Percentiles rank a stretch among this genome's conserved stretches.
These are phyloP conservation scores for Cladosporium sp. DNA, from an alignment of 2,329 filamentous ascomycete species.

Conservation along the genomic window DNA sequence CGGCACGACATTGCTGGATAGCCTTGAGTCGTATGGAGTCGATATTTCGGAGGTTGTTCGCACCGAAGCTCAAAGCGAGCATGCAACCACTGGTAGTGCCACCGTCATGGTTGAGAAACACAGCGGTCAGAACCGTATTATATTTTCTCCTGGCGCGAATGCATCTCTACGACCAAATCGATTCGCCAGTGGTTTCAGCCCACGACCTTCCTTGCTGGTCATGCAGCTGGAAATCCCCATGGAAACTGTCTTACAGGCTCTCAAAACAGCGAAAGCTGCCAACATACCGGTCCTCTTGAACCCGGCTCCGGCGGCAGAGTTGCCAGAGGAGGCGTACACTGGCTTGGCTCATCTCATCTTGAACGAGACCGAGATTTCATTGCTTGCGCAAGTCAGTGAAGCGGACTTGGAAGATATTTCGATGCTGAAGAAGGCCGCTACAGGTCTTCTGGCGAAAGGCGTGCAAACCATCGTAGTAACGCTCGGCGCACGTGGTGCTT, in stretches of 20 bases:
- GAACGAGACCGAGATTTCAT: conserved; percentile 84
- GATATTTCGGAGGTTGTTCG: background rate
- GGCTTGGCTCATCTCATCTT: conserved; percentile 77
- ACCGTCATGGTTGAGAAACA: background rate
- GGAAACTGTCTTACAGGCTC: background rate
- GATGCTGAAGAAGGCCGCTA: background rate
- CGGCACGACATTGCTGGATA: background rate
- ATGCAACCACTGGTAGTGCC: background rate
- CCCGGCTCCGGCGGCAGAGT: conserved; percentile 68
- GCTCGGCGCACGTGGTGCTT: conserved; percentile 59
- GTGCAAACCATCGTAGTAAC: conserved; percentile 80
- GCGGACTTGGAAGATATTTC: conserved; percentile 31
- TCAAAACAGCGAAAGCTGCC: background rate
- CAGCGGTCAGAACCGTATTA: background rate
- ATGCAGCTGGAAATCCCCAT: conserved; percentile 44
- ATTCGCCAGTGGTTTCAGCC: background rate
- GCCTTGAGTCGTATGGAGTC: background rate
- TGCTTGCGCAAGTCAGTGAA: conserved; percentile 51
- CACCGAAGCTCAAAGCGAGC: background rate
- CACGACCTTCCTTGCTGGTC: background rate
- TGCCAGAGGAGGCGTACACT: conserved; percentile 66
- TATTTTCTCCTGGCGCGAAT: background rate
- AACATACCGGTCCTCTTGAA: conserved; percentile 68
- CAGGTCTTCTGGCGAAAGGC: conserved; percentile 60
- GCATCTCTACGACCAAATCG: background rate